Percentiles rank a stretch among this genome's conserved stretches.
phyloP scores from a whole-genome alignment of 345 rosid genomes.

The Brassica rapa region DNA sequence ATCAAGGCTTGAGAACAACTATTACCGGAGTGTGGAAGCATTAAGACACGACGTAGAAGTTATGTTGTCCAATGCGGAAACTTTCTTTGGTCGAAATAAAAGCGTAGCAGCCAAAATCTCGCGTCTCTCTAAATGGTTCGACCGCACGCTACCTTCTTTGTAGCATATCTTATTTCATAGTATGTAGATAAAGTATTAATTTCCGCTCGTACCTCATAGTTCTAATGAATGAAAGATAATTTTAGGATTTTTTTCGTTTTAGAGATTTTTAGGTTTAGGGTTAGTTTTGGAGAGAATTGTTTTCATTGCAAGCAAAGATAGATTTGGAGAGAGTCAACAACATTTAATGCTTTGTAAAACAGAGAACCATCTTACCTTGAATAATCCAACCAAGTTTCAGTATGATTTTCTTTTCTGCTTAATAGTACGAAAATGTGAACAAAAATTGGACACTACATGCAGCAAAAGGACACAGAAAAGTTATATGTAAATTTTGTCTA shows the following conservation, averaged over 20 bases:
- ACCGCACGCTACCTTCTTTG: slow-evolving; percentile 41
- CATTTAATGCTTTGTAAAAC: slow-evolving; percentile 3
- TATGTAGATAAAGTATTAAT: slow-evolving; percentile 49
- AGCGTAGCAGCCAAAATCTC: slow-evolving; percentile 56
- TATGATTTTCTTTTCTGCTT: not conserved
- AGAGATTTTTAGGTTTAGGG: slow-evolving; percentile 14
- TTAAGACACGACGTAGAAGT: slow-evolving; percentile 71
- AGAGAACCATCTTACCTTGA: not conserved
- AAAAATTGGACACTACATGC: no score
- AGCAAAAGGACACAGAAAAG: no score
- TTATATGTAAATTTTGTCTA: no score
- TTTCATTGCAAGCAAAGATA: slow-evolving; percentile 27
- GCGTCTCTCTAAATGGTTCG: slow-evolving; percentile 62
- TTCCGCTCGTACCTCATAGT: not conserved
- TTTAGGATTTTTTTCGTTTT: not conserved
- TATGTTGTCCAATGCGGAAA: slow-evolving; percentile 68
- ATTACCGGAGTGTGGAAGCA: slow-evolving; percentile 78
- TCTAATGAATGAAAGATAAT: slow-evolving; percentile 15
- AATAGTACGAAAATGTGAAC: no score
- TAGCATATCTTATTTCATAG: not conserved
- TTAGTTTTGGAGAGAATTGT: slow-evolving; percentile 8
- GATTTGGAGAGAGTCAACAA: not conserved
- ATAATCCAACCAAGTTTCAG: not conserved
- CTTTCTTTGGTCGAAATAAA: slow-evolving; percentile 58
- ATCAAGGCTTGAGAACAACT: slow-evolving; percentile 77